These are phyloP conservation scores for Symbiodinium natans DNA, from an alignment of 73 alveolate genomes.

Conservation along the genomic window DNA sequence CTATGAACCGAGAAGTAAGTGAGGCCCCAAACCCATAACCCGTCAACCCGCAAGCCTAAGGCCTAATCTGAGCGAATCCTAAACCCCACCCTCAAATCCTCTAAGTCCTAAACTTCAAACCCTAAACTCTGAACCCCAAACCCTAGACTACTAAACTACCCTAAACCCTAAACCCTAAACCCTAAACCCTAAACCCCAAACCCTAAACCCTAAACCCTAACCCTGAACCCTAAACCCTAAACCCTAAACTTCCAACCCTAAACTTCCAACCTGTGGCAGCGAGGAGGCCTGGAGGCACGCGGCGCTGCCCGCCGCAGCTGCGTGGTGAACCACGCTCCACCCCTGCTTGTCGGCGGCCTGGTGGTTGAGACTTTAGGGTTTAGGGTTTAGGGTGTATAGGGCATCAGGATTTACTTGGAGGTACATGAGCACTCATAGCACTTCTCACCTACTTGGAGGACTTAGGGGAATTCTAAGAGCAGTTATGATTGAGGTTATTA, in stretches of 20 bases:
- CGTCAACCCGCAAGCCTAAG: background rate
- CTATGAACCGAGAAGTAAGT: too few species aligned
- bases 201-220: constrained; percentile 9
- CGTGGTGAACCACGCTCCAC: constrained; percentile 89
- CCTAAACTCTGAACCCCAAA: too few species aligned
- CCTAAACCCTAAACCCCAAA: background rate
- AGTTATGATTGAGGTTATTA: too few species aligned
- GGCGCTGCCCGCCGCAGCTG: constrained; percentile 54
- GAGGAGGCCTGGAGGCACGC: constrained; percentile 39
- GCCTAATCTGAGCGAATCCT: too few species aligned
- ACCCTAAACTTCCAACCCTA: background rate
- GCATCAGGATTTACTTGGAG: too few species aligned
- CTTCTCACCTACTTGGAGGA: too few species aligned
- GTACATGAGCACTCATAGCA: too few species aligned
- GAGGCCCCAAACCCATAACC: too few species aligned
- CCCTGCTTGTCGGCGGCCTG: constrained; percentile 60
- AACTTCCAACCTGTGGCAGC: background rate
- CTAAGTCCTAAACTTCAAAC: too few species aligned
- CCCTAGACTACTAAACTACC: too few species aligned
- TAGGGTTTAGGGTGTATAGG: background rate
- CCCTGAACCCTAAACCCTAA: background rate
- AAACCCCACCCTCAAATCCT: too few species aligned
- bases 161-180: background rate
- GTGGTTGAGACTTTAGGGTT: background rate
- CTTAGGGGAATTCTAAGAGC: too few species aligned